Evolutionary conservation across 129 eudicot species (phyloP).

Genomic region (Pittosporum tobira): DNA sequence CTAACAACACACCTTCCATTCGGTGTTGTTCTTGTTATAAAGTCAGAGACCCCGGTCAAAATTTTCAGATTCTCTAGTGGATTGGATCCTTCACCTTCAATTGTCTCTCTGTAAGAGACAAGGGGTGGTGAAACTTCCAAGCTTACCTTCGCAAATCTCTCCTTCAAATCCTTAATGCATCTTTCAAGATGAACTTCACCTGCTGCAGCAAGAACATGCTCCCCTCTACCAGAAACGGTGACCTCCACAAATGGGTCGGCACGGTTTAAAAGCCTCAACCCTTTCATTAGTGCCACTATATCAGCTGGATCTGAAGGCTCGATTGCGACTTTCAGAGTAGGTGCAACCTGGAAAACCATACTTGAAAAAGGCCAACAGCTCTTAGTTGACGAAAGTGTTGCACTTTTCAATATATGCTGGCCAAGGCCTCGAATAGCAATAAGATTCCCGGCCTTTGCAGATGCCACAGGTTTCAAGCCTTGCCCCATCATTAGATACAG

Average conservation of each 20-base stretch:
- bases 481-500: constrained; percentile 98
- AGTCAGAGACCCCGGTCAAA: constrained; percentile 41
- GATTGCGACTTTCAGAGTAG: constrained; percentile 85
- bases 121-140: constrained; percentile 94
- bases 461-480: constrained; percentile 66
- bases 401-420: constrained; percentile 84
- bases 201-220: constrained; percentile 96
- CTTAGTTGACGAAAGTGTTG: constrained; percentile 82
- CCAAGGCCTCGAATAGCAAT: constrained; percentile 95
- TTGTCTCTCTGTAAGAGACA: constrained; percentile 85
- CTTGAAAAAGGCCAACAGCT: constrained; percentile 96
- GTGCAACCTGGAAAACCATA: constrained; percentile 93
- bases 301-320: constrained; percentile 94
- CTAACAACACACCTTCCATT: constrained; percentile 89
- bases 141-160: constrained; percentile 86
- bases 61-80: constrained; percentile 56
- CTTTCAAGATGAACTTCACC: constrained; percentile 98
- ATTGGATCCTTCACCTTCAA: constrained; percentile 54
- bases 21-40: constrained; percentile 63
- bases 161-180: constrained; percentile 82
- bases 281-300: constrained; percentile 81
- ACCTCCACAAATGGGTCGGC: constrained; percentile 99
- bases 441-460: constrained; percentile 78
- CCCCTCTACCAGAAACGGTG: constrained; percentile 84
- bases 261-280: constrained; percentile 75